Base-by-base conservation (phyloP, 2,329 filamentous ascomycete genomes). In the Xylariaceae sp. region DNA sequence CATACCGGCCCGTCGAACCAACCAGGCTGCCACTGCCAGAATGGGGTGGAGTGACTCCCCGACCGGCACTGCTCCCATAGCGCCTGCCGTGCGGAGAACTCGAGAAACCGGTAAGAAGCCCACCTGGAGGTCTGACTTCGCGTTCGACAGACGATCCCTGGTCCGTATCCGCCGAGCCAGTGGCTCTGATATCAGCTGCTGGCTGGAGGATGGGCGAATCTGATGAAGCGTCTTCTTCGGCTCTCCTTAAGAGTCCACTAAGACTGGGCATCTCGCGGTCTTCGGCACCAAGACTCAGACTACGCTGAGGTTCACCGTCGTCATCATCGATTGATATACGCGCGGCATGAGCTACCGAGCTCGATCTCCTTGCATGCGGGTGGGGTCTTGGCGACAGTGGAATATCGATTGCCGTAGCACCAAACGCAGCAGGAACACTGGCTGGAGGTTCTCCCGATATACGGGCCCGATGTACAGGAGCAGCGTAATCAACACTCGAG, bases 401-500 rank as follows among this genome's bases (percentile, higher is more conserved):
- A 32, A 89, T 89, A 48, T 87, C 82, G 41, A 88, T 88, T 2
- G 83, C 83, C 16, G 72, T 81, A 0, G 79, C 78, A 42, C 78
- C 68, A 38, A 71, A 67, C 19, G 68, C 73, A 19, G 66, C 45
- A 12, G 62, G 60, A 11, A 57, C 29, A 59, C 37, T 66, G 63
- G 51, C 50, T 56, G 59, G 65, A 62, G 53, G 64, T 55, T 51
- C 61, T 59, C 38, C 62, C 42, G 56, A 40, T 48, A 53, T 31
- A 38, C 51, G 43, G 47, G 52, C 13, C 50, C 57, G 37, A 37
- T 58, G 58, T 26, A 53, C 48, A 9, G 54, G 55, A 9, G 55
- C 53, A 9, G 57, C 50, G 56, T 89, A 85, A 50, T 88, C 85
- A 33, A 82, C 81, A 45, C 93, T 88, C 38, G 87, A 93, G 57